Base-by-base conservation (phyloP, 257 asterid species). In the Przewalskia tangutica region DNA sequence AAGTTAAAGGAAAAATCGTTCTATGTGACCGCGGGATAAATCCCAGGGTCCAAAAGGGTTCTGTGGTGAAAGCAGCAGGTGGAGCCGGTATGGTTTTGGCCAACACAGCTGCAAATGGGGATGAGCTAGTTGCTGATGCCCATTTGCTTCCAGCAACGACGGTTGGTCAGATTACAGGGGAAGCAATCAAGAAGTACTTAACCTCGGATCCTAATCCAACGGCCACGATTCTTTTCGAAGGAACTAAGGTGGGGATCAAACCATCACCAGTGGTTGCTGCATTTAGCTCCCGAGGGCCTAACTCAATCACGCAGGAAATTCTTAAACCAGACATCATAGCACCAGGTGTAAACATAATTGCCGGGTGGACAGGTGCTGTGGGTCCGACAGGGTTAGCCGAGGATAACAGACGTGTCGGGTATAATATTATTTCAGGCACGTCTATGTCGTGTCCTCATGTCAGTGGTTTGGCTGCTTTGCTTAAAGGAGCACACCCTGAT, bases 201-300 rank as follows among this genome's bases (percentile, higher is more conserved):
- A 86, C 73, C 81, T 82, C 86, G 12, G 86, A 53, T 3, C 70
- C 80, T 79, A 87, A 79, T 7, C 90, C 94, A 1, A 82, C 80
- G 14, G 90, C 91, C n/a, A 82, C 79, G 10, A 44, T 90, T 87
- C 82, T 88, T 71, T 89, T 90, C 66, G 89, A 87, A 0, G 94
- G 94, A 40, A 91, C 94, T 76, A 89, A 88, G 82, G 82, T 89
- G 90, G 86, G 87, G 44, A 91, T 91, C 82, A 88, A 91, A 86
- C 94, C 94, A 67, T 91, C 94, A 38, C 94, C 94, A 40, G 91
- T 89, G 83, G 92, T 89, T 81, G 94, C 94, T 66, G 92, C 92
- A 46, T 90, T 90, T 83, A 90, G 94, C 85, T 90, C 94, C 3
- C 77, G 94, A 51, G 94, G 94, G 16, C 94, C 94, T 54, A 90